Evolutionary conservation across 129 eudicot genomes (phyloP).

Genomic region (Apium graveolens): DNA sequence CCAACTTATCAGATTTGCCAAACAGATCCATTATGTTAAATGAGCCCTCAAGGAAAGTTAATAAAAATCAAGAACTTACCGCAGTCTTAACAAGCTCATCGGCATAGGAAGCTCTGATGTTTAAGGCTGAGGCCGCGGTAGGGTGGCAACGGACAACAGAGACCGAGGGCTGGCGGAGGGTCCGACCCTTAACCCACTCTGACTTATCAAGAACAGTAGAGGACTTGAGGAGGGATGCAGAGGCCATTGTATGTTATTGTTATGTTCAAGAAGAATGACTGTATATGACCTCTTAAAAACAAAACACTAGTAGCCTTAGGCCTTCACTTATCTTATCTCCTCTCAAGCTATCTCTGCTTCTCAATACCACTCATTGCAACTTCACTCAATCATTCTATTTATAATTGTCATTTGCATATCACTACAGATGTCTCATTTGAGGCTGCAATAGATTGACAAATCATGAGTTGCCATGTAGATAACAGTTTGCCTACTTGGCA

Average conservation of each 20-base stretch:
- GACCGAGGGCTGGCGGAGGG: conserved; percentile 53
- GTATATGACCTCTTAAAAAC: conserved; percentile 9
- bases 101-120: conserved; percentile 73
- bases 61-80: conserved; percentile 27
- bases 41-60: not conserved
- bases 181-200: conserved; percentile 70
- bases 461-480: conserved; percentile 47
- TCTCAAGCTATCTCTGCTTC: conserved; percentile 27
- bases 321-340: conserved; percentile 37
- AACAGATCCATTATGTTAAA: not conserved
- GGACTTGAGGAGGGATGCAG: conserved; percentile 68
- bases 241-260: conserved; percentile 41
- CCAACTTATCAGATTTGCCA: too few species aligned
- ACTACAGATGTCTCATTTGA: conserved; percentile 53
- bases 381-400: conserved; percentile 28
- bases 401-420: conserved; percentile 24
- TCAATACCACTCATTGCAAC: conserved; percentile 48
- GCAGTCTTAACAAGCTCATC: conserved; percentile 95
- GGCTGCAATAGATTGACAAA: conserved; percentile 47
- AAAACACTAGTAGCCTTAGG: conserved; percentile 10
- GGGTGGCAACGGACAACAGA: conserved; percentile 48
- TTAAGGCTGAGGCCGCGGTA: conserved; percentile 34
- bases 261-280: conserved; percentile 5
- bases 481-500: conserved; percentile 45
- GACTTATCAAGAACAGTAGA: conserved; percentile 68